Conservation (phyloP, 2,329 filamentous ascomycete genomes). For the Teratosphaeria pseudoeucalypti region DNA sequence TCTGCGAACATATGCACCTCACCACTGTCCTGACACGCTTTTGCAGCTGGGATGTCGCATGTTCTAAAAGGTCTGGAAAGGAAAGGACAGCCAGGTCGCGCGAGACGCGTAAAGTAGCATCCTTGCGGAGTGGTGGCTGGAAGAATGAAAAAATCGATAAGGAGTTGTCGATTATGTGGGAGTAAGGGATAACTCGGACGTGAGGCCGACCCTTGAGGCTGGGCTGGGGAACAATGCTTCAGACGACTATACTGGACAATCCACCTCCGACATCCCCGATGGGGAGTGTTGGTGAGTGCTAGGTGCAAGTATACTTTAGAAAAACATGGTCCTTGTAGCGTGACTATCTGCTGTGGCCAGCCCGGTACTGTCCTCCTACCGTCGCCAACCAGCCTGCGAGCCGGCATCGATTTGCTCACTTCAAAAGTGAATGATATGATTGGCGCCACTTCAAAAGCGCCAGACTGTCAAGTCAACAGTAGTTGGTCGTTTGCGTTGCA, state of each 20-base stretch:
- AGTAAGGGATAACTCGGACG: slow-evolving; percentile 10
- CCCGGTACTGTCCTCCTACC: not conserved
- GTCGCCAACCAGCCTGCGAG: not conserved
- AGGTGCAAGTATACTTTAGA: not conserved
- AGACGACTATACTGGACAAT: not conserved
- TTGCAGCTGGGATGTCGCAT: slow-evolving; percentile 4
- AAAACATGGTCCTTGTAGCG: not conserved
- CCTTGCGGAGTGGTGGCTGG: slow-evolving; percentile 16
- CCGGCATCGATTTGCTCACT: not conserved
- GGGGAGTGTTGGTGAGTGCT: not conserved
- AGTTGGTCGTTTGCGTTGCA: not conserved
- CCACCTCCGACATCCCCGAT: not conserved
- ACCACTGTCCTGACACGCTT: not conserved
- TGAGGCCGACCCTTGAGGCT: not conserved
- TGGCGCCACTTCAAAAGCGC: not conserved
- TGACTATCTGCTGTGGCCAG: not conserved
- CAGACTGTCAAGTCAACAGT: not conserved
- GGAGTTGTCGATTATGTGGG: slow-evolving; percentile 11
- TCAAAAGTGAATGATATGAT: not conserved
- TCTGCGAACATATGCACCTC: slow-evolving; percentile 1
- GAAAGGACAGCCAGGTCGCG: slow-evolving; percentile 8
- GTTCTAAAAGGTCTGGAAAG: slow-evolving; percentile 3
- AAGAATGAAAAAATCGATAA: slow-evolving; percentile 12
- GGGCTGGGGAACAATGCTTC: not conserved
- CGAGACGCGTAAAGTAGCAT: slow-evolving; percentile 13